phyloP scores from a whole-genome alignment of 2,329 filamentous ascomycete genomes.

The Thelonectria rubi region DNA sequence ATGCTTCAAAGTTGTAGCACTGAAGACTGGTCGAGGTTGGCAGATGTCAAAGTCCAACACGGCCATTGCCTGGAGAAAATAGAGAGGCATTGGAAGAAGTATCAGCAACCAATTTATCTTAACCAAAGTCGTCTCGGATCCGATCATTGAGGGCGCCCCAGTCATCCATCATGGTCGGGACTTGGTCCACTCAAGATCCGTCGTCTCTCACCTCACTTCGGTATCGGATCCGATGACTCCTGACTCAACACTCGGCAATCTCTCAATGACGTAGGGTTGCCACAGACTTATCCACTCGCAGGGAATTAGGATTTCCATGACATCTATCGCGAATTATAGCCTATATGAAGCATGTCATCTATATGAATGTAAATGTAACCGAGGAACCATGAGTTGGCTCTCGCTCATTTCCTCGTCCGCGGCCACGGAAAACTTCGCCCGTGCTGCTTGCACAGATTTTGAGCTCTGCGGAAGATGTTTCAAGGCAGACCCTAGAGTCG shows the following conservation, averaged over 20 bases:
- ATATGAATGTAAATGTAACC: not conserved
- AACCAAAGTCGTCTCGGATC: not conserved
- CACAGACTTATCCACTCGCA: not conserved
- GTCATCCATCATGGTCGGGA: not conserved
- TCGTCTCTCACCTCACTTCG: not conserved
- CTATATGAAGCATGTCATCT: not conserved
- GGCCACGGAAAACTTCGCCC: constrained; percentile 33
- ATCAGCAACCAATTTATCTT: not conserved
- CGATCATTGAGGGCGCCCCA: not conserved
- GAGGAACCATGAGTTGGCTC: not conserved
- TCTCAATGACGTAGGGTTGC: not conserved
- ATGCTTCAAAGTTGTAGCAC: constrained; percentile 12
- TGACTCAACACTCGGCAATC: not conserved
- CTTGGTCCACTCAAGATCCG: not conserved
- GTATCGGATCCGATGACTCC: constrained; percentile 16
- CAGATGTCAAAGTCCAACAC: not conserved
- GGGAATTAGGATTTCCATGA: not conserved
- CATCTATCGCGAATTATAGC: not conserved
- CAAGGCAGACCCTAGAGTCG: constrained; percentile 40
- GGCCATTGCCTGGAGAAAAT: not conserved
- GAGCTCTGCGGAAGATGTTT: constrained; percentile 44
- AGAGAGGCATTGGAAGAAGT: not conserved
- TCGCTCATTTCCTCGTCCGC: not conserved
- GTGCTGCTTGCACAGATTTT: constrained; percentile 45
- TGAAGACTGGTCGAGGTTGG: not conserved